Evolutionary conservation across 495 filamentous ascomycete species (phyloP).

Genomic region (Aspergillus hancockii): DNA sequence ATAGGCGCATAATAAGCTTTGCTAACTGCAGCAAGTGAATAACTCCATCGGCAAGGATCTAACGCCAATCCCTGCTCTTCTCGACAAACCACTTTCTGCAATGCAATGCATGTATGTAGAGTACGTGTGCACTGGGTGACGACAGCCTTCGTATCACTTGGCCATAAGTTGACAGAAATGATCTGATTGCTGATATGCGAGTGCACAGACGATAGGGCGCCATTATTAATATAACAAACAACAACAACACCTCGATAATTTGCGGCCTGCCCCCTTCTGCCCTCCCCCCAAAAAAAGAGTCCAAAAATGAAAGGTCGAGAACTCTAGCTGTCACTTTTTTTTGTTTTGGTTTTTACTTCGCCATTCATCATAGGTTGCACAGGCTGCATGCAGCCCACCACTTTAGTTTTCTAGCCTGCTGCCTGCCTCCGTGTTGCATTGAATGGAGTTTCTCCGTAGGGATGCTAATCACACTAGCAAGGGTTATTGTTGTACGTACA

Average conservation of each 20-base stretch:
- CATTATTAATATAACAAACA: background rate
- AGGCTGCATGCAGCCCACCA: conserved; percentile 19
- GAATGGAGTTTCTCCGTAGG: background rate
- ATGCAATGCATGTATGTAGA: background rate
- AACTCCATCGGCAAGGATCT: background rate
- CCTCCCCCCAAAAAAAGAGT: background rate
- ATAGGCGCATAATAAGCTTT: background rate
- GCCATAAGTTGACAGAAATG: background rate
- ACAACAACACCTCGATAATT: background rate
- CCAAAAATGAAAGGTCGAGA: too few species aligned
- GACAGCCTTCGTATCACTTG: background rate
- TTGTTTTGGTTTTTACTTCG: background rate
- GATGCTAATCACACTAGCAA: background rate
- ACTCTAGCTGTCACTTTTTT: conserved; percentile 3
- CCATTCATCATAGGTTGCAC: conserved; percentile 10
- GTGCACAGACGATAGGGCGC: background rate
- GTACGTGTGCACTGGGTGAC: background rate
- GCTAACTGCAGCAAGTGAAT: background rate
- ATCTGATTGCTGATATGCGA: background rate
- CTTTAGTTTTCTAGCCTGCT: conserved; percentile 11
- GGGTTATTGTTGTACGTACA: too few species aligned
- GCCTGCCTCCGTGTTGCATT: background rate
- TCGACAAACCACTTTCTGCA: background rate
- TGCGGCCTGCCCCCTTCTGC: background rate
- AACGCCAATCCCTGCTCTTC: background rate